Conservation (phyloP, 2,329 filamentous ascomycete genomes). For the Monilinia laxa region DNA sequence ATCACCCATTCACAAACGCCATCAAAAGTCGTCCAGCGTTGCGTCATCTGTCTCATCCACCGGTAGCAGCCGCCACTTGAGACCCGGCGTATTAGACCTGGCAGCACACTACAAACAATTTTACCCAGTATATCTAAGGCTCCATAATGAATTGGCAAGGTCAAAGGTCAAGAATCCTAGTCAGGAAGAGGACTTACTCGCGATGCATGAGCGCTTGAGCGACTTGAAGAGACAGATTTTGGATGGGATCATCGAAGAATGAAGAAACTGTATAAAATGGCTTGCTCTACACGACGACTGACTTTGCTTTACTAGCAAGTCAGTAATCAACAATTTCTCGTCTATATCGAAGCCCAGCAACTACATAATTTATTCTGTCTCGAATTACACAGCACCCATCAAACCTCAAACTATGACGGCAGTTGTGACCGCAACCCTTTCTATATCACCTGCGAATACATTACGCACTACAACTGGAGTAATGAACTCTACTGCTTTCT, state of each 20-base stretch:
- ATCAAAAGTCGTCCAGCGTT: constrained; percentile 39
- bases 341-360: neutral
- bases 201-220: constrained; percentile 55
- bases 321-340: neutral
- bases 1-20: constrained; percentile 38
- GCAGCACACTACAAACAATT: constrained; percentile 56
- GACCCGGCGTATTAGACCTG: constrained; percentile 52
- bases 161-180: constrained; percentile 49
- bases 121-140: constrained; percentile 56
- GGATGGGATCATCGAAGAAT: constrained; percentile 31
- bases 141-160: constrained; percentile 55
- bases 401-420: neutral
- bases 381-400: neutral
- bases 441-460: neutral
- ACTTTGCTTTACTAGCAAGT: neutral
- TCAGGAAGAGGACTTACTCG: constrained; percentile 51
- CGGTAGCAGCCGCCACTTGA: constrained; percentile 41
- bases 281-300: neutral
- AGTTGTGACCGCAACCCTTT: neutral
- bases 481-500: neutral
- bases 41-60: constrained; percentile 37
- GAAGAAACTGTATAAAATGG: neutral
- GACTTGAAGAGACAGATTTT: constrained; percentile 59
- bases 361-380: neutral
- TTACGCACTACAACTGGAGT: neutral